Evolutionary conservation across 2,329 filamentous ascomycete species (phyloP), one percentile per base, ranked within the genome.

Genomic region (Fusarium sarcochroum): DNA sequence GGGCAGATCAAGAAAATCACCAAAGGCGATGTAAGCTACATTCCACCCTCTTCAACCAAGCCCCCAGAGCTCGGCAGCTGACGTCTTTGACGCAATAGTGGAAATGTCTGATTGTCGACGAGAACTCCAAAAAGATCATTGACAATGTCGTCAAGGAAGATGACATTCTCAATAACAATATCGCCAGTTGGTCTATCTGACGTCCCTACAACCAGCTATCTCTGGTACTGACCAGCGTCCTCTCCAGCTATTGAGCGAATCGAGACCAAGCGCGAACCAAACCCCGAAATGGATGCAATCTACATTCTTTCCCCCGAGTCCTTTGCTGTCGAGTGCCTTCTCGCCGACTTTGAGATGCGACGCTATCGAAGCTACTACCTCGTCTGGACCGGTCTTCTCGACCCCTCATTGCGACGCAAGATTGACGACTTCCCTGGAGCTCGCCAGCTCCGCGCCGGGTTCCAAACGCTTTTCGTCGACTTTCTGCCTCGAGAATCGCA

Each of bases 31-130:
- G 93, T 96, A 85, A 80, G 88, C 60, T 69, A 34, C 34, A 63
- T 23, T 49, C 15, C 25, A 32, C 45, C 18, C 14, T n/a, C 46
- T 11, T 17, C 56, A 35, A 46, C 35, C 34, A 41, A 37, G 38
- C 42, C 40, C 41, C 23, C 21, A 27, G 23, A 37, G 15, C 41
- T 41, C 21, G 18, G 25, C 42, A 57, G 40, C 63, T 70, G 46
- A 71, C 53, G 18, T 27, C 46, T 54, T 21, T 57, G 49, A 30
- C 21, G 11, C 20, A 51, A 55, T 70, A 98, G 94, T 99, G 96
- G 96, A 99, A 98, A 88, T 93, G 98, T 71, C 84, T 99, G 72
- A 91, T 99, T 53, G 85, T 98, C 75, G 96, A 99, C 81, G 90
- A 93, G 72, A 86, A 85, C 58, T 94, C 93, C 78, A 90, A 91